Evolutionary conservation across 2,329 filamentous ascomycete genomes (phyloP).

Genomic region (Periconia digitata): DNA sequence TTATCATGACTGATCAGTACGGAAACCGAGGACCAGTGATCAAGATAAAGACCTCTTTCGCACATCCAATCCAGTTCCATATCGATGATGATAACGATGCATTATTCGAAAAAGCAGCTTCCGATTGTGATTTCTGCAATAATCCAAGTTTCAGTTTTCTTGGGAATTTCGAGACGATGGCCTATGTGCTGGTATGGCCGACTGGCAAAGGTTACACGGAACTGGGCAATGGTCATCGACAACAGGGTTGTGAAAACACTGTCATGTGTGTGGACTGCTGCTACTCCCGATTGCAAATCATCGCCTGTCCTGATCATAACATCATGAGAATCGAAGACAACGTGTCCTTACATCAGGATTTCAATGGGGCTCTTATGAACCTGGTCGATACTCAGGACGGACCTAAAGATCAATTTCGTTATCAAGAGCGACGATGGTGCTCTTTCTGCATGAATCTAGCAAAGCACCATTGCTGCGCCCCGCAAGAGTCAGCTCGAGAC

Average conservation of each 20-base stretch:
- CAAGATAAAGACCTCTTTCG: constrained; percentile 42
- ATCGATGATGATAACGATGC: background rate
- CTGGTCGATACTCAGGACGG: background rate
- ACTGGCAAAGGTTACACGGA: constrained; percentile 43
- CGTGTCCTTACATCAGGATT: background rate
- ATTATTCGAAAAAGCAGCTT: constrained; percentile 1
- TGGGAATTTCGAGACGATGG: constrained; percentile 39
- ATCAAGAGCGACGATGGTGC: background rate
- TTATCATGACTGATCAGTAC: constrained; percentile 27
- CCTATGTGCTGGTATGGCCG: constrained; percentile 39
- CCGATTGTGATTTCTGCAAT: constrained; percentile 47
- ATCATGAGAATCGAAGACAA: constrained; percentile 8
- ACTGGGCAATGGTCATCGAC: constrained; percentile 40
- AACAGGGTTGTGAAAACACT: constrained; percentile 9
- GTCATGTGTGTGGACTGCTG: constrained; percentile 31
- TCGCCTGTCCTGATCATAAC: constrained; percentile 20
- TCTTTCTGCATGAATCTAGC: background rate
- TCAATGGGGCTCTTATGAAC: background rate
- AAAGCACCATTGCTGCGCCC: background rate
- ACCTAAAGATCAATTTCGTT: background rate
- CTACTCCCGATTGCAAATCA: constrained; percentile 24
- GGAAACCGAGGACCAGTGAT: constrained; percentile 28
- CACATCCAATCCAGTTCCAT: constrained; percentile 45
- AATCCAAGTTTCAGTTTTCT: constrained; percentile 44
- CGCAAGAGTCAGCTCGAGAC: background rate